A percentile compares a stretch with the other conserved stretches of the same genome.
Evolutionary conservation across 306 rosid genomes (phyloP).

Genomic region (Trifolium dubium): DNA sequence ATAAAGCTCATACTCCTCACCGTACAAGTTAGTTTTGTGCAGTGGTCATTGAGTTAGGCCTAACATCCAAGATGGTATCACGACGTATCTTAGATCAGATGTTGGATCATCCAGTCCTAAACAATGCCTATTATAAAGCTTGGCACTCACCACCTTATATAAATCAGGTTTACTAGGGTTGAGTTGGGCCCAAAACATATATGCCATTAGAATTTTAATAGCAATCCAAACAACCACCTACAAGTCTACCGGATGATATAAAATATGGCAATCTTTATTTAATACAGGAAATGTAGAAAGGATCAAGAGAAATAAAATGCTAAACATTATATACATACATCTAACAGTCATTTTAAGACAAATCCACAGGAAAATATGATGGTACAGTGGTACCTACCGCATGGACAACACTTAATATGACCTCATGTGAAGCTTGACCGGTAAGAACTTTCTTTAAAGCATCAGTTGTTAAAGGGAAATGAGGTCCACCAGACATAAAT

Average conservation of each 20-base stretch:
- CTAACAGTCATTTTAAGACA: background rate
- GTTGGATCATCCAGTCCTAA: background rate
- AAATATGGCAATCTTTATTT: background rate
- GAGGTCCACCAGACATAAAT: slow-evolving; percentile 72
- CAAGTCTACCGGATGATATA: background rate
- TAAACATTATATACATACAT: background rate
- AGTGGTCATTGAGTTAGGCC: too few species aligned
- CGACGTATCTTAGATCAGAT: background rate
- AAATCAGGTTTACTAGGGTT: background rate
- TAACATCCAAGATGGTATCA: background rate
- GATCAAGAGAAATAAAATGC: background rate
- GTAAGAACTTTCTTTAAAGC: slow-evolving; percentile 85
- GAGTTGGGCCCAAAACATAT: background rate
- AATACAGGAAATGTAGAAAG: background rate
- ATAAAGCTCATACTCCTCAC: background rate
- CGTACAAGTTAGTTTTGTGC: background rate
- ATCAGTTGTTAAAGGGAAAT: slow-evolving; percentile 85
- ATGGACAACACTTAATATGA: slow-evolving; percentile 71
- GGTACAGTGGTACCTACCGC: slow-evolving; percentile 61
- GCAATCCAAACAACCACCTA: background rate
- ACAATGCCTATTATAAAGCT: background rate
- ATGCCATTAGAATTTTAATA: background rate
- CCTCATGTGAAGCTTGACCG: slow-evolving; percentile 82
- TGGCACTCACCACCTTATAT: background rate
- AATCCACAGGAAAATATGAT: background rate